Evolutionary conservation across 345 rosid species (phyloP), one percentile per base, ranked within the genome.

Genomic region (Aquilaria sinensis): DNA sequence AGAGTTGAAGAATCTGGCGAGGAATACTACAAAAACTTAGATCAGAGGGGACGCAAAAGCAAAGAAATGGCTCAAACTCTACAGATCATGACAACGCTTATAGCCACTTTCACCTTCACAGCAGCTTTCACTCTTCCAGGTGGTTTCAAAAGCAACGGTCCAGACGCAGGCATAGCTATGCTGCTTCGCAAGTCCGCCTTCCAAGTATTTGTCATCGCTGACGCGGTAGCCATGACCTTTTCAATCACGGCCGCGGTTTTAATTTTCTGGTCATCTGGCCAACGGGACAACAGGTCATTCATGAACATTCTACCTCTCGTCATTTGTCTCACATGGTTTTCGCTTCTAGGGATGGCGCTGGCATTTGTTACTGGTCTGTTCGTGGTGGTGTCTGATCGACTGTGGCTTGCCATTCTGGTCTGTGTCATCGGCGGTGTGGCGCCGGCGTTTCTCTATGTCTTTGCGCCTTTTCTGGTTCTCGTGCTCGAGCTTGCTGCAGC

Each of bases 151-250:
- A 63, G 51, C 46, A 57, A 63, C 3, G 66, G 66, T 2, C 23
- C 37, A 5, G 66, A 29, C 1, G 9, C 37, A 12, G 66, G 58
- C 7, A 52, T 63, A 58, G 58, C 58, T 9, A 29, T 63, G 16
- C 33, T 63, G 43, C 52, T 51, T 51, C 52, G 41, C 12, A 43
- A 23, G 12, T 0, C 58, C 3, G 66, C 66, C 30, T 53, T 63
- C 16, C 23, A 52, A 23, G 66, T 10, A 5, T 63, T 41, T 30
- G 58, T 63, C 49, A 43, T 63, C 23, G 1, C 66, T 4, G 31
- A 63, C 53, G 58, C 58, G 13, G 16, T 63, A 13, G 66, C 66
- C 41, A 52, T 63, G 23, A 52, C 58, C 58, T 63, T 53, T 29
- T 63, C 66, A 10, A 0, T 16, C 47, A 33, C 65, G 46, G 31